Conservation (phyloP, 805 yeast species). For the Ogataea salicorniae region DNA sequence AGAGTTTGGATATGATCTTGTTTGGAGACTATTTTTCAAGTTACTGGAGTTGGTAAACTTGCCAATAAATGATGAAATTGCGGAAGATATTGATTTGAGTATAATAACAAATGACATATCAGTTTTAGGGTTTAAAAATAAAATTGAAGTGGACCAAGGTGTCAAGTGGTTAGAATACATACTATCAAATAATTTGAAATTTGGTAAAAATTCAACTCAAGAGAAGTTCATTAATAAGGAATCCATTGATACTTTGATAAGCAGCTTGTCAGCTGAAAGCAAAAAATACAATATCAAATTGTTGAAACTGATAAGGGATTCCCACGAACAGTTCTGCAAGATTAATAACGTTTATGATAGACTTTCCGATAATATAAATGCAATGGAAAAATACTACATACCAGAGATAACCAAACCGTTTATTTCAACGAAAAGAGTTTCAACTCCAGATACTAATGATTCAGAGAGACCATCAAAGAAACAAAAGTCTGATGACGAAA, state of each 20-base stretch:
- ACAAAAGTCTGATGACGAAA: neutral
- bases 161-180: slow-evolving; percentile 25
- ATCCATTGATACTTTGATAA: slow-evolving; percentile 7
- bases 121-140: slow-evolving; percentile 1
- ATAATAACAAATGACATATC: neutral
- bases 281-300: slow-evolving; percentile 3
- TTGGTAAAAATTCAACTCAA: slow-evolving; percentile 18
- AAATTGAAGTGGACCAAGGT: slow-evolving; percentile 11
- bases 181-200: slow-evolving; percentile 11
- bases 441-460: neutral
- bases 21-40: slow-evolving; percentile 11
- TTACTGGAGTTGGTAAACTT: slow-evolving; percentile 10
- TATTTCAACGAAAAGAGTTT: neutral
- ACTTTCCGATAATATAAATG: slow-evolving; percentile 11
- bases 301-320: neutral
- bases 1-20: slow-evolving; percentile 17
- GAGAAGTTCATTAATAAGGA: slow-evolving; percentile 13
- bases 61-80: neutral
- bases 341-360: slow-evolving; percentile 8
- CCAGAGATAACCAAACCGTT: slow-evolving; percentile 5
- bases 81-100: no score
- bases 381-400: slow-evolving; percentile 21
- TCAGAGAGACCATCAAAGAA: slow-evolving; percentile 2
- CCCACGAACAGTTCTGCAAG: neutral
- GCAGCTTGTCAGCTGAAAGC: slow-evolving; percentile 9